Conservation (phyloP, 192 early-diverging fungal species). For the Podila minutissima region DNA sequence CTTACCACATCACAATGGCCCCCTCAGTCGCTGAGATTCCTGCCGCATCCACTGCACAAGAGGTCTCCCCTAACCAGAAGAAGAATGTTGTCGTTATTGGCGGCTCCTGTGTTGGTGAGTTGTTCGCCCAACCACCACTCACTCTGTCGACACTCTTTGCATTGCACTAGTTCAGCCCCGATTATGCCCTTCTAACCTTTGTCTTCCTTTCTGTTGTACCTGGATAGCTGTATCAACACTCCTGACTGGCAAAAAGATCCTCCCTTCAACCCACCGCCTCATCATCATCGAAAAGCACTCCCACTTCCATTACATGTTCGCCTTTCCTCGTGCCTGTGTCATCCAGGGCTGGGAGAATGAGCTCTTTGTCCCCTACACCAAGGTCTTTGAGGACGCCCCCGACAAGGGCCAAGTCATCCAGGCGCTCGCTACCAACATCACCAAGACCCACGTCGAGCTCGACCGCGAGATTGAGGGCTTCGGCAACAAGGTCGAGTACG, state of each 20-base stretch:
- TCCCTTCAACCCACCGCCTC: constrained; percentile 59
- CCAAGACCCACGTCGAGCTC: constrained; percentile 57
- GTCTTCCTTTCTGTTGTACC: background rate
- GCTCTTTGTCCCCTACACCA: constrained; percentile 66
- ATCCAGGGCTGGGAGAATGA: constrained; percentile 66
- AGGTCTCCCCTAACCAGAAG: constrained; percentile 5
- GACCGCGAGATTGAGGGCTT: constrained; percentile 63
- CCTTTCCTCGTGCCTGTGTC: constrained; percentile 67
- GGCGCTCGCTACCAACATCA: constrained; percentile 58
- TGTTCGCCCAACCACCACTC: background rate
- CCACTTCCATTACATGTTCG: constrained; percentile 72
- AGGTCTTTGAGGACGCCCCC: constrained; percentile 49
- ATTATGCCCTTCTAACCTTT: background rate
- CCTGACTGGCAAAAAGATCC: constrained; percentile 30
- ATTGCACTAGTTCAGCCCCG: background rate
- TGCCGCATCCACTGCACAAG: background rate
- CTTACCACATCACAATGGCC: constrained; percentile 9
- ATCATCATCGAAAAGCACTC: constrained; percentile 68
- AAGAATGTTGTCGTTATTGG: constrained; percentile 59
- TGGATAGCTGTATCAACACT: constrained; percentile 41
- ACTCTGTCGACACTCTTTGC: background rate
- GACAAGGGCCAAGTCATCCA: constrained; percentile 58
- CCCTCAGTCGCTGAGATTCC: constrained; percentile 11
- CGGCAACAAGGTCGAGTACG: constrained; percentile 55
- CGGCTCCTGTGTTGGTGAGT: constrained; percentile 60